These are phyloP conservation scores for Artemisia princeps DNA, from an alignment of 140 eudicot genomes.

Conservation along the genomic window DNA sequence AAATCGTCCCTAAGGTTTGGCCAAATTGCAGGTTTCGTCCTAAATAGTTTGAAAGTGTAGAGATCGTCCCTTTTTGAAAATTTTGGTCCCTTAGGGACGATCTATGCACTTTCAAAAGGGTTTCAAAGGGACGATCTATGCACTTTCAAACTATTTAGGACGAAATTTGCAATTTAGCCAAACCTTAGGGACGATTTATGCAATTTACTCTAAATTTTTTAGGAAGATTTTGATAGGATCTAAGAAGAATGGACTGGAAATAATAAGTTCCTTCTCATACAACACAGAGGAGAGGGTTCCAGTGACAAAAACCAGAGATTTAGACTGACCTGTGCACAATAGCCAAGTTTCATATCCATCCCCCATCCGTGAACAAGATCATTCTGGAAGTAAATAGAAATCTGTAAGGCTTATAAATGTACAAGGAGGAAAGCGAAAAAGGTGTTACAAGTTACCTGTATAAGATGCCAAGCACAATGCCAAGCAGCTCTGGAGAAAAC, in stretches of 20 bases:
- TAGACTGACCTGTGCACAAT: slow-evolving; percentile 77
- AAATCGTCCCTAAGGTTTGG: too few species aligned
- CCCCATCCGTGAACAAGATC: slow-evolving; percentile 99
- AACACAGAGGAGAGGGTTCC: background rate
- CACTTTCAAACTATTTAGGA: too few species aligned
- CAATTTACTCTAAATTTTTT: background rate
- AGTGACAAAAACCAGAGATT: background rate
- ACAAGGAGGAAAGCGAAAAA: background rate
- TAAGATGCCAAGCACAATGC: slow-evolving; percentile 95
- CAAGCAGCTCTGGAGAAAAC: slow-evolving; percentile 89
- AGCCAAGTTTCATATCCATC: slow-evolving; percentile 89
- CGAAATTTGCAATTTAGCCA: too few species aligned
- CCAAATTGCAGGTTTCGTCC: too few species aligned
- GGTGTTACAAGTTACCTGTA: slow-evolving; percentile 50
- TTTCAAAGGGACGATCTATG: too few species aligned
- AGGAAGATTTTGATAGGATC: background rate
- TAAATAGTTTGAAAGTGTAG: too few species aligned
- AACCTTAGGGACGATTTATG: too few species aligned
- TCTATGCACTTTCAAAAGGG: too few species aligned
- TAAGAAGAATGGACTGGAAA: too few species aligned
- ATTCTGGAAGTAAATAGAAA: slow-evolving; percentile 40
- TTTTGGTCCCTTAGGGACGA: too few species aligned
- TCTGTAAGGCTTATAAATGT: slow-evolving; percentile 1
- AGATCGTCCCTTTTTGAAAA: too few species aligned
- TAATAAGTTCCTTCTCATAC: background rate